These are phyloP conservation scores for Chrysoporthe cubensis DNA, from an alignment of 2,329 filamentous ascomycete species.

Conservation along the genomic window DNA sequence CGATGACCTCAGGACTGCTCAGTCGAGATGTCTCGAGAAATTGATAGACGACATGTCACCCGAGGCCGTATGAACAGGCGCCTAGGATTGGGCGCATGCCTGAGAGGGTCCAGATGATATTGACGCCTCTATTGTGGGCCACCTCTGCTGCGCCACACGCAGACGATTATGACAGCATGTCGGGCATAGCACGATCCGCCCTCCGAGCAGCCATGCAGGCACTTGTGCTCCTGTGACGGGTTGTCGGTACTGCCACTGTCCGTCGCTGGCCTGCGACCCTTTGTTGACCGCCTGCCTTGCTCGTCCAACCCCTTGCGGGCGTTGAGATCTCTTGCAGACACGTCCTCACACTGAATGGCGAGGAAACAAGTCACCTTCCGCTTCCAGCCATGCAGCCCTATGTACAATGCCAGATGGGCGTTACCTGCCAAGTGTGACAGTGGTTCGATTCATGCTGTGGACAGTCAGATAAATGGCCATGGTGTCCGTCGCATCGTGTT, in stretches of 20 bases:
- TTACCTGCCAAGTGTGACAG: conserved; percentile 16
- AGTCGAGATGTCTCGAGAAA: too few species aligned
- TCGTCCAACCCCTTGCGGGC: not conserved
- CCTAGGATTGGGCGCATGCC: not conserved
- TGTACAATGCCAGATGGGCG: conserved; percentile 1
- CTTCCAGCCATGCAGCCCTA: conserved; percentile 24
- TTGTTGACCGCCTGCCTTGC: conserved; percentile 17
- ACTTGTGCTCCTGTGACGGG: not conserved
- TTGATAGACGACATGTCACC: too few species aligned
- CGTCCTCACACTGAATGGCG: not conserved
- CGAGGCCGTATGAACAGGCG: not conserved
- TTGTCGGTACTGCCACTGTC: conserved; percentile 15
- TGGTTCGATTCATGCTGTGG: not conserved
- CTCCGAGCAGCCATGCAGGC: conserved; percentile 4
- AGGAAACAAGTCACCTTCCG: conserved; percentile 17
- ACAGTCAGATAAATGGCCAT: not conserved
- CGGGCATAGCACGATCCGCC: conserved; percentile 17
- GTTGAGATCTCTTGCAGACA: not conserved
- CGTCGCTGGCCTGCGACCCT: not conserved
- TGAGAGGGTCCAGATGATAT: not conserved
- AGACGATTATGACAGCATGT: conserved; percentile 8
- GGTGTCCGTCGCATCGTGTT: not conserved
- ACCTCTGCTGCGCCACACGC: conserved; percentile 5
- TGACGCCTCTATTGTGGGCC: not conserved
- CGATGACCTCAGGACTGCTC: too few species aligned